Conservation (phyloP, 2,329 filamentous ascomycete species). For the Penicillium glabrum region DNA sequence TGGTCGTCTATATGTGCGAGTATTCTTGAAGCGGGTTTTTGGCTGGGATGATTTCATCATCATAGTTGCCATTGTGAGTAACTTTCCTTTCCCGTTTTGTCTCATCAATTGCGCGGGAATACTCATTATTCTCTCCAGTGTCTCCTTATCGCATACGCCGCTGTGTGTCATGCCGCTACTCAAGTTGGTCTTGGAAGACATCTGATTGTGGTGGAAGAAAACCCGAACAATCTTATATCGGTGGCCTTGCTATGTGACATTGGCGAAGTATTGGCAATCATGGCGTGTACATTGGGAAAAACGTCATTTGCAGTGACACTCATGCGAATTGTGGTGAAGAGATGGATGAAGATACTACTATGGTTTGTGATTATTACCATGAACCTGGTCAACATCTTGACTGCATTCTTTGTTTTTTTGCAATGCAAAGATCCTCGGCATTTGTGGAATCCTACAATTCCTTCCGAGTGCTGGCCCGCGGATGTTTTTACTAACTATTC, state of each 20-base stretch:
- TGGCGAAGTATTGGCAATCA: slow-evolving; percentile 37
- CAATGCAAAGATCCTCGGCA: slow-evolving; percentile 24
- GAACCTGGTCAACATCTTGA: slow-evolving; percentile 21
- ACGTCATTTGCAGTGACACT: slow-evolving; percentile 43
- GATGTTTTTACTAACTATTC: slow-evolving; percentile 22
- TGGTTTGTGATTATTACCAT: slow-evolving; percentile 34
- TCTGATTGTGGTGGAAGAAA: slow-evolving; percentile 5
- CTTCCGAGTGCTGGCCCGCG: slow-evolving; percentile 21
- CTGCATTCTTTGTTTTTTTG: slow-evolving; percentile 19
- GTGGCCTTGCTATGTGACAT: slow-evolving; percentile 21
- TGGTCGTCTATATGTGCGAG: slow-evolving; percentile 18
- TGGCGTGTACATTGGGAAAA: slow-evolving; percentile 43
- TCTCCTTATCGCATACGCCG: slow-evolving; percentile 15
- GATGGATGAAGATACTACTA: slow-evolving; percentile 36
- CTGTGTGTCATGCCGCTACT: slow-evolving; percentile 17
- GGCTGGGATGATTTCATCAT: slow-evolving; percentile 21
- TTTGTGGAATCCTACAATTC: slow-evolving; percentile 19
- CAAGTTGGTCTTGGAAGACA: slow-evolving; percentile 15
- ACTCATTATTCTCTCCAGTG: not conserved
- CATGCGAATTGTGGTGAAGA: slow-evolving; percentile 35
- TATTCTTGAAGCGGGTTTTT: slow-evolving; percentile 14
- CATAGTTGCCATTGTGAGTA: slow-evolving; percentile 14
- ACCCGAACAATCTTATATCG: slow-evolving; percentile 13
- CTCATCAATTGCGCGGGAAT: not conserved
- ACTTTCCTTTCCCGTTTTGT: too few relatives aligned